Evolutionary conservation across 164 flowering plant species (phyloP).

Genomic region (Echeveria elegans): DNA sequence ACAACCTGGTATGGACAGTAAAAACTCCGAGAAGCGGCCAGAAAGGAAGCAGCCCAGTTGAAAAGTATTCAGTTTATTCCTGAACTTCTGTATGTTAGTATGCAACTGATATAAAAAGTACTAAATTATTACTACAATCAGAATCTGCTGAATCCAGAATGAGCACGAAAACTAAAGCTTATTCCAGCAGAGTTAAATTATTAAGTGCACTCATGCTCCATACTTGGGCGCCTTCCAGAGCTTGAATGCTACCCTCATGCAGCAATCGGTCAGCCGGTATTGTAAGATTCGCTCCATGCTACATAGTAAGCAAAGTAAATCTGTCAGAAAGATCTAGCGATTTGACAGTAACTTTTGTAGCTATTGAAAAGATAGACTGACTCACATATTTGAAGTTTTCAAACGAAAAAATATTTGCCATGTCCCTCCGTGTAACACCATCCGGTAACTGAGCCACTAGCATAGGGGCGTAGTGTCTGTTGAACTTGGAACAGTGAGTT

Average conservation of each 20-base stretch:
- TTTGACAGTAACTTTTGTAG: too few species aligned
- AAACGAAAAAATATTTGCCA: conserved; percentile 50
- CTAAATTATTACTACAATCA: background rate
- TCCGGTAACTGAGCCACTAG: conserved; percentile 75
- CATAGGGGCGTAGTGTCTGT: conserved; percentile 81
- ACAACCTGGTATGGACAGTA: too few species aligned
- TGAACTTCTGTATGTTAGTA: too few species aligned
- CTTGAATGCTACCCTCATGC: conserved; percentile 91
- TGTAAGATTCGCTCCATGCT: conserved; percentile 62
- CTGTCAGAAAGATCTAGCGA: background rate
- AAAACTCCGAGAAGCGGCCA: too few species aligned
- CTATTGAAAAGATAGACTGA: background rate
- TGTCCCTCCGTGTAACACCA: conserved; percentile 84
- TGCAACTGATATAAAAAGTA: too few species aligned
- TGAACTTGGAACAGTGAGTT: conserved; percentile 11
- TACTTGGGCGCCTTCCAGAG: conserved; percentile 98
- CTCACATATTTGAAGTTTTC: conserved; percentile 65
- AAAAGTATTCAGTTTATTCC: too few species aligned
- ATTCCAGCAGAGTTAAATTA: background rate
- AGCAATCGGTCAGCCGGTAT: conserved; percentile 83
- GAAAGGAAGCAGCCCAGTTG: too few species aligned
- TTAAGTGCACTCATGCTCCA: conserved; percentile 38
- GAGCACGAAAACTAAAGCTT: background rate
- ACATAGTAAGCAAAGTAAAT: conserved; percentile 16
- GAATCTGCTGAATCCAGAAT: background rate